Evolutionary conservation across 2,329 filamentous ascomycete species (phyloP), one percentile per base, ranked within the genome.

Genomic region (Cyphellophora attinorum): DNA sequence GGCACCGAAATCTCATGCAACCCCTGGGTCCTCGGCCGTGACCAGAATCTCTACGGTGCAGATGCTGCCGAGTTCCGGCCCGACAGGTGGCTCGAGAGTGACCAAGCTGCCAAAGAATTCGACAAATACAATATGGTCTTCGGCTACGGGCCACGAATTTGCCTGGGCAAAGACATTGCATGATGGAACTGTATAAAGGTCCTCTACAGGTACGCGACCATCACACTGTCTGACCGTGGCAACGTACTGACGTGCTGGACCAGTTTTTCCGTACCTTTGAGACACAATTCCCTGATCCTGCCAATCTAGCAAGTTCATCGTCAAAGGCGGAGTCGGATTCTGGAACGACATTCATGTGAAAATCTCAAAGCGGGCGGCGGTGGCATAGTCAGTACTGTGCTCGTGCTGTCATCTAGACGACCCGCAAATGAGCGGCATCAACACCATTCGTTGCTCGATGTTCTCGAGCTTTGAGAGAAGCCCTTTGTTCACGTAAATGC

Each of bases 61-160:
- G 81, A 89, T 47, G 85, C 85, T 0, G 59, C 61, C 19, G 64
- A 73, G 30, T 95, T 95, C 66, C 74, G 82, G 35, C 86, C 86
- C 0, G 84, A 86, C 27, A 68, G 84, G 11, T 89, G 82, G 82
- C 67, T 80, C 48, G 64, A 57, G 37, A 25, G 31, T 15, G 54
- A 50, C 10, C 54, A 63, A 19, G 55, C 54, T 27, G 55, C 57
- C 0, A 62, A 59, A 40, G 46, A 62, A 34, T 65, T 60, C 37
- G 58, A 60, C 28, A 67, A 65, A 50, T 67, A 67, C 35, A 64
- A 59, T 38, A 60, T 73, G 49, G 55, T 54, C 0, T 56, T 54
- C 35, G 53, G 52, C 4, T 38, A 41, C 18, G 53, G 52, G 0
- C 36, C 48, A 4, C 38, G 52, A 27, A 42, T 42, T 5, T 56